Percentiles rank a stretch among this genome's conserved stretches.
These are phyloP conservation scores for Pilobolus umbonatus DNA, from an alignment of 192 early-diverging fungal species.

Conservation along the genomic window DNA sequence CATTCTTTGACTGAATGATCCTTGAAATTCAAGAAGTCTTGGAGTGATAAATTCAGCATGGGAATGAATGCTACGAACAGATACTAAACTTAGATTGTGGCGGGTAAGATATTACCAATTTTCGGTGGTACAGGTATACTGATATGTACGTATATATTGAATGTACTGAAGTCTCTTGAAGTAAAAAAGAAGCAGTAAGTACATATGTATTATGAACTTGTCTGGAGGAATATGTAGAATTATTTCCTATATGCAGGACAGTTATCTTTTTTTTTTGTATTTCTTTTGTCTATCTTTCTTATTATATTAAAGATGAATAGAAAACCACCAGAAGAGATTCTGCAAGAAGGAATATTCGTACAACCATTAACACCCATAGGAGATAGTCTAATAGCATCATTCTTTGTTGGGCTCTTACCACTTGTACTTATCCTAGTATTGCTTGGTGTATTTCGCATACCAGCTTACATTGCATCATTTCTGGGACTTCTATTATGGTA, in stretches of 20 bases:
- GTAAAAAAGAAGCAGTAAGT: too few relatives aligned
- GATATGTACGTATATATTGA: too few relatives aligned
- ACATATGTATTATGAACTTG: too few relatives aligned
- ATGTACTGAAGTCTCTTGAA: too few relatives aligned
- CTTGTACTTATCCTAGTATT: constrained; percentile 27
- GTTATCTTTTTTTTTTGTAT: not conserved
- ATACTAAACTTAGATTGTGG: too few relatives aligned
- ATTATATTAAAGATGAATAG: not conserved
- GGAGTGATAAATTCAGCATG: too few relatives aligned
- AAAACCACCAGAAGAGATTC: not conserved
- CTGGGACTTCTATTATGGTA: constrained; percentile 30
- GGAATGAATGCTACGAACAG: too few relatives aligned
- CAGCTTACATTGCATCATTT: constrained; percentile 25
- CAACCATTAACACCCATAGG: constrained; percentile 31
- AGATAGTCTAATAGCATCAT: constrained; percentile 29
- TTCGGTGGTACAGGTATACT: too few relatives aligned
- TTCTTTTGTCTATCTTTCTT: not conserved
- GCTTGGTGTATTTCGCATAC: constrained; percentile 23
- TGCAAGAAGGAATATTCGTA: constrained; percentile 12
- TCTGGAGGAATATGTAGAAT: too few relatives aligned
- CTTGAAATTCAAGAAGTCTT: too few relatives aligned
- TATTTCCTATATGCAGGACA: not conserved
- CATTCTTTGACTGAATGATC: too few relatives aligned
- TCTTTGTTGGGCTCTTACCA: constrained; percentile 35
- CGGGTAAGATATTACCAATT: too few relatives aligned